A percentile compares a stretch with the other conserved stretches of the same genome.
These are phyloP conservation scores for Pyronema omphalodes DNA, from an alignment of 495 filamentous ascomycete species.

Conservation along the genomic window DNA sequence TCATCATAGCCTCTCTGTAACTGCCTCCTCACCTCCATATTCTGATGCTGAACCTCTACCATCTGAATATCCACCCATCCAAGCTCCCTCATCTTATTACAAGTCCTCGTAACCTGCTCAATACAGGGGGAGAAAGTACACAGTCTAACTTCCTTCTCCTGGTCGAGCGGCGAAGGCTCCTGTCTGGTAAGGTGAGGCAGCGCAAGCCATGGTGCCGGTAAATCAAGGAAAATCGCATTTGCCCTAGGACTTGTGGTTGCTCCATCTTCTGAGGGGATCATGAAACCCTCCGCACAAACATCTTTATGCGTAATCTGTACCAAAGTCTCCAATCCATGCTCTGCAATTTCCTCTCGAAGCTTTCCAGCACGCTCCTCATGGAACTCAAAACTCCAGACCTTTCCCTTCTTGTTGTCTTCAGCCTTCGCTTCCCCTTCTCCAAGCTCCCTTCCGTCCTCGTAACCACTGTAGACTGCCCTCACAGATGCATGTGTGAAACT, in stretches of 20 bases:
- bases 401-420: constrained; percentile 31
- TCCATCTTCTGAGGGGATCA: constrained; percentile 29
- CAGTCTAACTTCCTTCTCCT: constrained; percentile 44
- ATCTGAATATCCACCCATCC: constrained; percentile 87
- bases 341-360: constrained; percentile 50
- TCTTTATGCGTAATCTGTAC: constrained; percentile 80
- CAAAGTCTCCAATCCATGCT: constrained; percentile 52
- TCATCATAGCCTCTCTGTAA: constrained; percentile 31
- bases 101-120: constrained; percentile 76
- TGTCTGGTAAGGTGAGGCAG: constrained; percentile 61
- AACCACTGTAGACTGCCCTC: constrained; percentile 73
- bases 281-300: constrained; percentile 76
- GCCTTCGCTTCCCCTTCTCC: background rate
- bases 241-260: constrained; percentile 42
- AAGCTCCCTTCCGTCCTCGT: constrained; percentile 28
- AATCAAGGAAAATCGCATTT: constrained; percentile 72
- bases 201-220: constrained; percentile 85
- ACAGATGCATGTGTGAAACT: constrained; percentile 86
- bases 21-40: constrained; percentile 66
- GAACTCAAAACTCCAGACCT: constrained; percentile 87
- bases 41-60: constrained; percentile 62
- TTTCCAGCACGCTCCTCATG: constrained; percentile 59
- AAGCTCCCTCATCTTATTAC: constrained; percentile 53
- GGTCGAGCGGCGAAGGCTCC: constrained; percentile 39
- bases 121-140: constrained; percentile 96